phyloP scores from a whole-genome alignment of 2,329 filamentous ascomycete species.

The Fusarium incarnatum region DNA sequence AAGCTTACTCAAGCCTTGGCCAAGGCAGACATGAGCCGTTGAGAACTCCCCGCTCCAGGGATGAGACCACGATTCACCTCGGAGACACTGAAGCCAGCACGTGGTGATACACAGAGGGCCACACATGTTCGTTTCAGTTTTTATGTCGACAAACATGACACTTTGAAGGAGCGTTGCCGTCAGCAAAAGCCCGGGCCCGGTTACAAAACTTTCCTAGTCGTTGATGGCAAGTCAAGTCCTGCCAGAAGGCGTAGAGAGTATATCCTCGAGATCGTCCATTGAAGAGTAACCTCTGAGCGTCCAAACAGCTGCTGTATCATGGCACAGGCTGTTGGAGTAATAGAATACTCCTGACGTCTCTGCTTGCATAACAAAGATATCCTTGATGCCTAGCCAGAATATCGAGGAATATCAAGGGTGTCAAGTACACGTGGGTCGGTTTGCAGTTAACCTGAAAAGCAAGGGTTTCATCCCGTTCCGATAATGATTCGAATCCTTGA shows the following conservation, averaged over 20 bases:
- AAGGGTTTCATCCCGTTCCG: slow-evolving; percentile 51
- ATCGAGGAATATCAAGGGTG: not conserved
- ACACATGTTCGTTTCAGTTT: slow-evolving; percentile 42
- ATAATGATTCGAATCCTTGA: slow-evolving; percentile 51
- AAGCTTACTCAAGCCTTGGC: slow-evolving; percentile 52
- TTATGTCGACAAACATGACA: not conserved
- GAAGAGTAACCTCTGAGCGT: slow-evolving; percentile 59
- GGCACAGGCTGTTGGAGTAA: slow-evolving; percentile 54
- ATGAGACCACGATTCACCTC: slow-evolving; percentile 54
- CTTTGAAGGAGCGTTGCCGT: slow-evolving; percentile 46
- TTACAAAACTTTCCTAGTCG: slow-evolving; percentile 52
- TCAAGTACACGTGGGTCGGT: not conserved
- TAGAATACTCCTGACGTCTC: slow-evolving; percentile 40
- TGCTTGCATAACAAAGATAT: slow-evolving; percentile 47
- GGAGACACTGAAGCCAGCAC: slow-evolving; percentile 51
- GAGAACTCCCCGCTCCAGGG: slow-evolving; percentile 53
- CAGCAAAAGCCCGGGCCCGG: slow-evolving; percentile 59
- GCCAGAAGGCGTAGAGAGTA: not conserved
- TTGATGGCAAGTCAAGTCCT: not conserved
- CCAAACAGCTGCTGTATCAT: slow-evolving; percentile 42
- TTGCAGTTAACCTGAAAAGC: slow-evolving; percentile 38
- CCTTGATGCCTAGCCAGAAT: slow-evolving; percentile 49
- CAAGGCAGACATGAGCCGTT: slow-evolving; percentile 51
- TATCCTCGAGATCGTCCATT: slow-evolving; percentile 48
- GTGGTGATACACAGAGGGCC: slow-evolving; percentile 51